A percentile compares a stretch with the other conserved stretches of the same genome.
Evolutionary conservation across 176 grass and related monocot genomes (phyloP).

Genomic region (Miscanthus lutarioriparius): DNA sequence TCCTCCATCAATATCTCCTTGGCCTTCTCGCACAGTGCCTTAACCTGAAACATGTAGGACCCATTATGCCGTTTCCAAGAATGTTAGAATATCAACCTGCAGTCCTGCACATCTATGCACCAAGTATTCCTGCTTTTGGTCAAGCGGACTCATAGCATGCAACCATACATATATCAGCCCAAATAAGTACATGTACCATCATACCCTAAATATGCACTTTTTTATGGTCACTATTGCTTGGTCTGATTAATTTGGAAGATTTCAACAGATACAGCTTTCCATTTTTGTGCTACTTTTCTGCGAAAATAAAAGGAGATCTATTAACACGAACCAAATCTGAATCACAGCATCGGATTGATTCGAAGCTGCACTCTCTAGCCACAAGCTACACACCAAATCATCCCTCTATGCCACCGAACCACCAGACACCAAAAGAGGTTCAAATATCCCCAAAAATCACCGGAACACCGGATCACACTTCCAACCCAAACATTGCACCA

Average conservation of each 20-base stretch:
- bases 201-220: slow-evolving; percentile 12
- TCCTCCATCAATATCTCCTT: slow-evolving; percentile 98
- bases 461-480: neutral
- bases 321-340: slow-evolving; percentile 26
- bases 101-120: slow-evolving; percentile 28
- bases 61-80: slow-evolving; percentile 5
- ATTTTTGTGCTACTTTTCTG: slow-evolving; percentile 16
- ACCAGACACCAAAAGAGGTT: neutral
- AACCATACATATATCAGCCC: neutral
- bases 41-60: slow-evolving; percentile 62
- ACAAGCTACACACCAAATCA: neutral
- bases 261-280: neutral
- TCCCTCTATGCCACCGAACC: neutral
- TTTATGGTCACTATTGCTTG: neutral
- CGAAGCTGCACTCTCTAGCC: neutral
- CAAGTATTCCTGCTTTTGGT: slow-evolving; percentile 27
- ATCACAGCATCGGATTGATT: slow-evolving; percentile 13
- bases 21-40: slow-evolving; percentile 83
- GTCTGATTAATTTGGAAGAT: neutral
- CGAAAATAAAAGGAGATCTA: slow-evolving; percentile 24
- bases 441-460: slow-evolving; percentile 5
- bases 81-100: slow-evolving; percentile 28
- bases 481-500: neutral
- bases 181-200: slow-evolving; percentile 1
- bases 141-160: neutral